Base-by-base conservation (phyloP, 1,139 yeast species). In the Pichia sp. region DNA sequence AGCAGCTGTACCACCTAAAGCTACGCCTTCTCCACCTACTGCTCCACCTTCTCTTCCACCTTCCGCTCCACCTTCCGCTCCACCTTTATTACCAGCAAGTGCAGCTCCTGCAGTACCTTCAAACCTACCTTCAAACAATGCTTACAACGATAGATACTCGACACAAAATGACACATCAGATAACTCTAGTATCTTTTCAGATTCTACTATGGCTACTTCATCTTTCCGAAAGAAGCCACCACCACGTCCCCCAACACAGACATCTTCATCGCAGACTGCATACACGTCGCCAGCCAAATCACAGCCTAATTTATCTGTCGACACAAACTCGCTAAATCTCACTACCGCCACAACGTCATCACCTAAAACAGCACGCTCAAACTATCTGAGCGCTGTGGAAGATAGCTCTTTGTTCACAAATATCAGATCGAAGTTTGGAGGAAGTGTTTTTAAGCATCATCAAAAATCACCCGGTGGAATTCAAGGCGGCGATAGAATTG, bases 401-500 rank as follows among this genome's bases (percentile, higher is more conserved):
- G 61, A 63, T 1, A 42, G 54, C 10, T 58, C 60, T 1, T 34
- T 64, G 30, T 44, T 64, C 19, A 57, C 59, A 4, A 46, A 48
- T 25, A 50, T 57, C 7, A 53, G 58, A 26, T 56, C 56, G 13
- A 60, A 60, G 64, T 70, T 56, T 41, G 57, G 58, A 4, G 43
- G 44, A 57, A 71, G 57, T 51, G 66, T 54, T 62, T 70, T 59
- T 61, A 69, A 44, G 43, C 63, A 47, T 63, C 64, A 48, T 49
- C 55, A 43, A 42, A 65, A 48, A 37, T 61, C 43, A 52, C 46
- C 51, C 40, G 52, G 19, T 50, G 53, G 48, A 47, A 55, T 64
- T 21, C 44, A 57, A 42, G 62, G 59, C 25, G 51, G 49, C 41
- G 58, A 55, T 26, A 65, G 65, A 41, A 64, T 76, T 41, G 76